phyloP scores from a whole-genome alignment of 192 early-diverging fungal genomes.

The Coemansia sp. region DNA sequence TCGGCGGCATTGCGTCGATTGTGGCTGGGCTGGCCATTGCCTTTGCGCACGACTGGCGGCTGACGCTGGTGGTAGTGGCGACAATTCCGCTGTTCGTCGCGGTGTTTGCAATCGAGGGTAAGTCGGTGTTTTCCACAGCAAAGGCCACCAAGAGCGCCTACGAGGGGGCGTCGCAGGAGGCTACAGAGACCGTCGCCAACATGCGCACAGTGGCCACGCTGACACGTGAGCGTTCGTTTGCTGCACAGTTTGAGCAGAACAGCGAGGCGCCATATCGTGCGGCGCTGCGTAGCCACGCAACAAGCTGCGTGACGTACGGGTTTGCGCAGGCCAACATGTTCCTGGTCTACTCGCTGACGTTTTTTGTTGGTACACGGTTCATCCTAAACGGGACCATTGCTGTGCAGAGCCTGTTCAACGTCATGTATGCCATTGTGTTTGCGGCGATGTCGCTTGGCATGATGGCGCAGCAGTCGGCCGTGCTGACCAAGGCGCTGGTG shows the following conservation, averaged over 20 bases:
- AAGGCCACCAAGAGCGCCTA: slow-evolving; percentile 70
- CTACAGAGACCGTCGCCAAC: slow-evolving; percentile 79
- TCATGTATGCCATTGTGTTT: slow-evolving; percentile 79
- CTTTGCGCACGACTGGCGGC: slow-evolving; percentile 74
- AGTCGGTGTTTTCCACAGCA: slow-evolving; percentile 44
- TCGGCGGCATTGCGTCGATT: slow-evolving; percentile 25
- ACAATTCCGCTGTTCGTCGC: slow-evolving; percentile 61
- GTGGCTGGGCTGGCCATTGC: slow-evolving; percentile 61
- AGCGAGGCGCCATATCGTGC: slow-evolving; percentile 69
- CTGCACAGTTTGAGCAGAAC: slow-evolving; percentile 60
- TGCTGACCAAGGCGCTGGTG: slow-evolving; percentile 75
- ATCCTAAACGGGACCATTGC: slow-evolving; percentile 54
- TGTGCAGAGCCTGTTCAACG: slow-evolving; percentile 60
- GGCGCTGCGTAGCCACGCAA: slow-evolving; percentile 62
- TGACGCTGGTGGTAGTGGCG: slow-evolving; percentile 75
- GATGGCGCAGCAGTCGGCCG: slow-evolving; percentile 70
- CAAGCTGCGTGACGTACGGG: slow-evolving; percentile 73
- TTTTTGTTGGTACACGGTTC: slow-evolving; percentile 71
- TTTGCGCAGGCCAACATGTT: slow-evolving; percentile 71
- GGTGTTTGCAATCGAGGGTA: slow-evolving; percentile 40
- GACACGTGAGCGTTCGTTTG: slow-evolving; percentile 71
- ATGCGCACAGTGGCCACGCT: slow-evolving; percentile 87
- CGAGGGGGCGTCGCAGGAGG: slow-evolving; percentile 76
- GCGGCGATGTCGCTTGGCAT: slow-evolving; percentile 64
- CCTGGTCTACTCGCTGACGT: slow-evolving; percentile 72